A percentile compares a stretch with the other conserved stretches of the same genome.
These are phyloP conservation scores for Phytophthora foliorum DNA, from an alignment of 352 stramenopile genomes.

Conservation along the genomic window DNA sequence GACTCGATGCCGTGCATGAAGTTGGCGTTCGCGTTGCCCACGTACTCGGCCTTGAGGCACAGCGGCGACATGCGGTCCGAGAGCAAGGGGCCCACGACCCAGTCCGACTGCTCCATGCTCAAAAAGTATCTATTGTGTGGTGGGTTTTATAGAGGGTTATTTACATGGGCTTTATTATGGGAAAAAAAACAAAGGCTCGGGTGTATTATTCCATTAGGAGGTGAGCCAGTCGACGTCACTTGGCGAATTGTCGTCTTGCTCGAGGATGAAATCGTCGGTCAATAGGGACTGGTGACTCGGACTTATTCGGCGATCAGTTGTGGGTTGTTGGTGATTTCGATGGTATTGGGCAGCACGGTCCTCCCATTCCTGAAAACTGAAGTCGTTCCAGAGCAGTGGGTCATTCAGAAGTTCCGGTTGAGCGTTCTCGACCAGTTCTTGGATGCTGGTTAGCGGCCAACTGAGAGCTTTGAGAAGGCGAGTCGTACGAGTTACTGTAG, in stretches of 20 bases:
- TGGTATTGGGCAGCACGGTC: conserved; percentile 20
- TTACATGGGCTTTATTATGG: too few relatives aligned
- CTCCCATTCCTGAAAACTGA: conserved; percentile 53
- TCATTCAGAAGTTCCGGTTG: conserved; percentile 33
- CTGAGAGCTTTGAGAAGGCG: conserved; percentile 51
- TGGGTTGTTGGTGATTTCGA: not conserved
- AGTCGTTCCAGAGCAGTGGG: conserved; percentile 50
- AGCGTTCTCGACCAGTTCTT: conserved; percentile 39
- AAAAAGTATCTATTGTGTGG: not conserved
- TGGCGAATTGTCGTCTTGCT: conserved; percentile 27
- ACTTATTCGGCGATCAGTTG: not conserved
- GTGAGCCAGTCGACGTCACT: conserved; percentile 34
- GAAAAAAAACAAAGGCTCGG: not conserved
- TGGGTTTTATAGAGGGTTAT: not conserved
- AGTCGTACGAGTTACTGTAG: conserved; percentile 27
- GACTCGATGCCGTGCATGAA: conserved; percentile 79
- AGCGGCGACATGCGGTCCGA: conserved; percentile 67
- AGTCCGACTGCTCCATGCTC: conserved; percentile 7
- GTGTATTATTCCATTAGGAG: conserved; percentile 2
- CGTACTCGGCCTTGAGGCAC: conserved; percentile 75
- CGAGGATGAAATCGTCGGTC: conserved; percentile 24
- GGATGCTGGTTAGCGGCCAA: conserved; percentile 50
- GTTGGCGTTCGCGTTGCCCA: conserved; percentile 75
- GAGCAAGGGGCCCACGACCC: conserved; percentile 47
- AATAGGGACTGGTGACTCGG: not conserved